Percentiles rank a stretch among this genome's conserved stretches.
Evolutionary conservation across 2,329 filamentous ascomycete species (phyloP).

Genomic region (Aureobasidium subglaciale): DNA sequence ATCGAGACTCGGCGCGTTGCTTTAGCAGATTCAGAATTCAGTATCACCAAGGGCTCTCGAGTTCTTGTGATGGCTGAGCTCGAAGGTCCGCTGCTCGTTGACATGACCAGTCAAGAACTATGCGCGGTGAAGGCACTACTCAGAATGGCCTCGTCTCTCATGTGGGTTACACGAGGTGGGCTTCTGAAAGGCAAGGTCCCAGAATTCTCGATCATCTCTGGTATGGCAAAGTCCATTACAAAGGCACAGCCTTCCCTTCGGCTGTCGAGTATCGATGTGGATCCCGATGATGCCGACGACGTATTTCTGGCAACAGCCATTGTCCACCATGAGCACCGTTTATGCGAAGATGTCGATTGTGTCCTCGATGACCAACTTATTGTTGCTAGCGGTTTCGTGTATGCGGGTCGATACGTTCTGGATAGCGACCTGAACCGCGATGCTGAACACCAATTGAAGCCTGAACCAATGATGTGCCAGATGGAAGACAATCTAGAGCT

Average conservation of each 20-base stretch:
- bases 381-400: background rate
- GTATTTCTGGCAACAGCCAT: background rate
- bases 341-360: background rate
- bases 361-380: background rate
- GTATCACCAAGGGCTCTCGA: background rate
- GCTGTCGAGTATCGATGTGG: background rate
- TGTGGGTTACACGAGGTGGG: background rate
- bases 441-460: background rate
- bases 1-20: background rate
- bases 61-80: background rate
- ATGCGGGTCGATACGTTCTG: background rate
- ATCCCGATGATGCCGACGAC: background rate
- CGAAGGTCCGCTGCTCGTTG: background rate
- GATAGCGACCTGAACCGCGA: background rate
- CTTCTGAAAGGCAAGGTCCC: background rate
- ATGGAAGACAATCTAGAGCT: background rate
- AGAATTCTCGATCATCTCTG: background rate
- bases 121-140: background rate
- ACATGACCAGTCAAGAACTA: background rate
- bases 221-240: background rate
- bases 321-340: background rate
- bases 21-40: background rate
- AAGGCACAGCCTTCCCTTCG: background rate
- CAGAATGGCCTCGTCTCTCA: background rate
- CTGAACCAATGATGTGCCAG: background rate